Conservation (phyloP, 371 early-diverging fungal genomes). For the Actinomortierella ambigua region DNA sequence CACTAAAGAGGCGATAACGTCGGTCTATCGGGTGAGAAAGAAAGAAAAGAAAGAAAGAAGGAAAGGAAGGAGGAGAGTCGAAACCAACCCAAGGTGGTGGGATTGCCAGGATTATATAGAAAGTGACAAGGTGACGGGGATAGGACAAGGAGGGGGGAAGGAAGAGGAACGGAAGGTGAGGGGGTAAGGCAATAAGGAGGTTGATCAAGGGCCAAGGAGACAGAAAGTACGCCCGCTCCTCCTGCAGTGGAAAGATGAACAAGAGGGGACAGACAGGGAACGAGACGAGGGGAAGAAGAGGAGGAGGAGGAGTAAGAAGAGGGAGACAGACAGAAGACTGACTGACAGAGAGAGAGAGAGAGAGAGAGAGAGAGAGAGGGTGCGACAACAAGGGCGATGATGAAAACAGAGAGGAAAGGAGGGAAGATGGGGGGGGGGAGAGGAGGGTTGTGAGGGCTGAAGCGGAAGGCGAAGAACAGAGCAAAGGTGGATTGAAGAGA, state of each 20-base stretch:
- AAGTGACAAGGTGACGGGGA: neutral
- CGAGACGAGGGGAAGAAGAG: constrained; percentile 8
- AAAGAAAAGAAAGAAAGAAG: neutral
- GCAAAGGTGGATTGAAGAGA: neutral
- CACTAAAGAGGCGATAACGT: too few species aligned
- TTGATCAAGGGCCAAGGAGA: constrained; percentile 1
- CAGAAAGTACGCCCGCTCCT: neutral
- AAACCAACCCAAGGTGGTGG: neutral
- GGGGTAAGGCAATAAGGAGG: neutral
- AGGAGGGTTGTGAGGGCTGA: neutral
- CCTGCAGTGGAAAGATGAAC: neutral
- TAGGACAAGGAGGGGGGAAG: neutral
- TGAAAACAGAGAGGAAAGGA: constrained; percentile 4
- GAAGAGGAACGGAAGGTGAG: neutral
- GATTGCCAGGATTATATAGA: too few species aligned
- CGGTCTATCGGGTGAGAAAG: too few species aligned
- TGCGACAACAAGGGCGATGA: too few species aligned
- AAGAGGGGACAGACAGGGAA: constrained; percentile 3
- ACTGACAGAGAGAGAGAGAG: constrained; percentile 1
- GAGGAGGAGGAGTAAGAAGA: constrained; percentile 6
- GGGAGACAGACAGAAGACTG: neutral
- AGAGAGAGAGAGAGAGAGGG: neutral
- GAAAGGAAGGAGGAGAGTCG: neutral
- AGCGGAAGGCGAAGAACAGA: constrained; percentile 1
- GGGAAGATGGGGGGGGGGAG: neutral